Evolutionary conservation across 768 basidiomycete genomes (phyloP).

Genomic region (Mycena indigotica): DNA sequence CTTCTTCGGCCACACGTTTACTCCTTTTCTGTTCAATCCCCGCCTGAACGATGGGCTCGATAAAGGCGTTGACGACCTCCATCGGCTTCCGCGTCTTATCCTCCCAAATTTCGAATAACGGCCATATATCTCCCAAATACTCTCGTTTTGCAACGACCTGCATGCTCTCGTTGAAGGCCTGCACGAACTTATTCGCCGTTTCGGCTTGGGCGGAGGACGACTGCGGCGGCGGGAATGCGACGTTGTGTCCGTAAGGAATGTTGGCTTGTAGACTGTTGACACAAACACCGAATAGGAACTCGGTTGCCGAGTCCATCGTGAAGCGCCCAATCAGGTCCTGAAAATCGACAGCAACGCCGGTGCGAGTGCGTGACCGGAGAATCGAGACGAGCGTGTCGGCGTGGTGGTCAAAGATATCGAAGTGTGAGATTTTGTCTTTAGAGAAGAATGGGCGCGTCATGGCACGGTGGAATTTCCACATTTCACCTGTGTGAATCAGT

Average conservation of each 20-base stretch:
- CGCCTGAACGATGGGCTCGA: conserved; percentile 51
- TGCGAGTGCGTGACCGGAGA: conserved; percentile 43
- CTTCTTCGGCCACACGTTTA: conserved; percentile 25
- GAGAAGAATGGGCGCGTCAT: conserved; percentile 75
- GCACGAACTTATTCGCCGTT: conserved; percentile 44
- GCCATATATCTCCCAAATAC: conserved; percentile 46
- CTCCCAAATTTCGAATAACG: conserved; percentile 52
- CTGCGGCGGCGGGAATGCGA: conserved; percentile 31
- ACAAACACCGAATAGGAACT: conserved; percentile 59
- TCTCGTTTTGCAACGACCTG: conserved; percentile 45
- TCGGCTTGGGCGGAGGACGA: conserved; percentile 27
- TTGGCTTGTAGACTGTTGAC: conserved; percentile 49
- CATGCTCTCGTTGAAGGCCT: conserved; percentile 41
- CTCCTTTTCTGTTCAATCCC: conserved; percentile 36
- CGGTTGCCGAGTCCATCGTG: conserved; percentile 65
- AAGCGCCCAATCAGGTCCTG: conserved; percentile 56
- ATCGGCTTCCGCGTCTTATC: conserved; percentile 48
- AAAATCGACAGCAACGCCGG: conserved; percentile 58
- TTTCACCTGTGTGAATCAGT: not conserved
- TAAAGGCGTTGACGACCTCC: conserved; percentile 47
- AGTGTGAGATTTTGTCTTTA: conserved; percentile 60
- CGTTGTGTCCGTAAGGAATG: conserved; percentile 48
- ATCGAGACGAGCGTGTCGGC: conserved; percentile 47
- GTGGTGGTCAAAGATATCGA: conserved; percentile 61
- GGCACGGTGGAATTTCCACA: conserved; percentile 56